Conservation (phyloP, 75 land plant genomes). For the Ceratopteris richardii region DNA sequence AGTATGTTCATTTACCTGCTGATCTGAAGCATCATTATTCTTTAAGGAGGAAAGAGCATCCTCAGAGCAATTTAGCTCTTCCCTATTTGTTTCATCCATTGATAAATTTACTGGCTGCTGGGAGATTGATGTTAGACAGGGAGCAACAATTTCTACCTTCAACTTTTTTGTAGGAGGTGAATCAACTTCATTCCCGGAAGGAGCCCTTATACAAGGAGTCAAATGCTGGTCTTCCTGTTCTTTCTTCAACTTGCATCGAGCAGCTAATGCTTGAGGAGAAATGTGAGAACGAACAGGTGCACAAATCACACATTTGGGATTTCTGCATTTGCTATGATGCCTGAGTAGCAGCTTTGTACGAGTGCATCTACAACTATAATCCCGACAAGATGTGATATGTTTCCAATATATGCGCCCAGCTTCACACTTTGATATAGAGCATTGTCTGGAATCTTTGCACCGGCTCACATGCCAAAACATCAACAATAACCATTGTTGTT, state of each 20-base stretch:
- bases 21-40: slow-evolving; percentile 8
- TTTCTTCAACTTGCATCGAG: slow-evolving; percentile 11
- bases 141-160: slow-evolving; percentile 39
- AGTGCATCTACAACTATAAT: slow-evolving; percentile 47
- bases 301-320: slow-evolving; percentile 71
- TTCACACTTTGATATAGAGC: slow-evolving; percentile 38
- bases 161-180: slow-evolving; percentile 47
- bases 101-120: not conserved
- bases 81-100: not conserved
- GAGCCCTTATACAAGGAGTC: slow-evolving; percentile 9
- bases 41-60: not conserved
- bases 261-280: slow-evolving; percentile 10
- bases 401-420: slow-evolving; percentile 45
- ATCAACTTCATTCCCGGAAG: slow-evolving; percentile 20
- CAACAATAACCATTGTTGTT: slow-evolving; percentile 56
- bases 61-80: not conserved
- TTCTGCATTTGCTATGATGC: slow-evolving; percentile 51
- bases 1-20: not conserved
- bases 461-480: slow-evolving; percentile 77
- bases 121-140: slow-evolving; percentile 1
- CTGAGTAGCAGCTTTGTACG: slow-evolving; percentile 39
- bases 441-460: slow-evolving; percentile 49
- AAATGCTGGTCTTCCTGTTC: slow-evolving; percentile 11
- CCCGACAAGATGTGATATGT: slow-evolving; percentile 50
- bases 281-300: slow-evolving; percentile 49